Conservation (phyloP, 257 asterid species). For the Penstemon davidsonii region DNA sequence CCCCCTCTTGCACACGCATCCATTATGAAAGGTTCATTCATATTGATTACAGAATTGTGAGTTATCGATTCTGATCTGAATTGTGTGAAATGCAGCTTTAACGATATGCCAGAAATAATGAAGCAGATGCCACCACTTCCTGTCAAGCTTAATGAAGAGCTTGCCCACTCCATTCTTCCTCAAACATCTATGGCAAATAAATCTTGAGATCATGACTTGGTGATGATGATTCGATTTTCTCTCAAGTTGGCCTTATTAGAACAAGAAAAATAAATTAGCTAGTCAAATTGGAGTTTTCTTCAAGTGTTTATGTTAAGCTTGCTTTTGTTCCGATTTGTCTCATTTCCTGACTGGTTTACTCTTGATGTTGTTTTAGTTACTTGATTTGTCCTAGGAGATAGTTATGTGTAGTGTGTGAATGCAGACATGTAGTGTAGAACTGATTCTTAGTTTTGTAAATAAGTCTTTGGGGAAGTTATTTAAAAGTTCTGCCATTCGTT, state of each 20-base stretch:
- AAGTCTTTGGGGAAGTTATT: background rate
- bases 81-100: constrained; percentile 43
- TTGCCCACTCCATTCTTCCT: constrained; percentile 58
- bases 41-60: background rate
- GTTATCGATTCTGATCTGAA: constrained; percentile 20
- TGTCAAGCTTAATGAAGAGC: constrained; percentile 79
- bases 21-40: background rate
- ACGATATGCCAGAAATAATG: constrained; percentile 66
- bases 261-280: constrained; percentile 17
- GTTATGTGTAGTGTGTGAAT: constrained; percentile 25
- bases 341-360: too few species aligned
- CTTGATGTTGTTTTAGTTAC: too few species aligned
- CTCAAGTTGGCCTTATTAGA: constrained; percentile 8
- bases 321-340: constrained; percentile 16
- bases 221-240: constrained; percentile 6
- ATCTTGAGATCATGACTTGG: constrained; percentile 36
- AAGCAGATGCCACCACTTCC: constrained; percentile 89
- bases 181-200: constrained; percentile 41
- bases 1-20: background rate
- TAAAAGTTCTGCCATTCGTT: background rate
- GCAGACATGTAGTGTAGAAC: constrained; percentile 6
- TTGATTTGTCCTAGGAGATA: constrained; percentile 9
- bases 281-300: constrained; percentile 20
- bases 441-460: constrained; percentile 38
- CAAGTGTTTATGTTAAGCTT: constrained; percentile 11